Evolutionary conservation across 177 flowering plant species (phyloP), one percentile per base, ranked within the genome.

Genomic region (Vitis hybrid): DNA sequence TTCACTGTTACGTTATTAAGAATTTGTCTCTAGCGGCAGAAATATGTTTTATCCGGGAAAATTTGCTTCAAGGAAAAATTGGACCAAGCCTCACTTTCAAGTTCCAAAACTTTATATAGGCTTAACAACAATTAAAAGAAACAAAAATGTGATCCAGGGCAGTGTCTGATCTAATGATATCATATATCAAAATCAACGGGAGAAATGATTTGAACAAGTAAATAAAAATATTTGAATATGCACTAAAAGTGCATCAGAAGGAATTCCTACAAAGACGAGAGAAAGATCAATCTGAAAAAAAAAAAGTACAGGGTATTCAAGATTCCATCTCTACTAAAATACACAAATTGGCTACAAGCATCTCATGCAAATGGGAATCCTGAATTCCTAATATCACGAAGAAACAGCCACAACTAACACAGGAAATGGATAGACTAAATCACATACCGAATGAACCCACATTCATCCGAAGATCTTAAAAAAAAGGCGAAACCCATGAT

Each of bases 261-360:
- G 20, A 27, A 55, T 18, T 18, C 76, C 75, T 76, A 76, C 52
- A 68, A 4, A 20, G 50, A 66, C 50, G 66, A 6, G 20, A 53
- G 15, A 46, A 71, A 56, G 35, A 41, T 41, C 9, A 8, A 41
- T 41, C 8, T 41, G 46, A 55, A 35, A 30, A 55, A 54, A 15
- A 57, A 18, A 9, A 63, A 58, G 54, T n/a, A 64, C 59, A 69
- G 53, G 66, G 69, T 30, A 49, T 59, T 20, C 70, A 69, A 77
- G 76, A 73, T 65, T 65, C 73, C 59, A 8, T 17, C 66, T 66
- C 68, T 17, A 67, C 67, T 55, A 66, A 51, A 58, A 75, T 70
- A 75, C 70, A 70, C 10, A 46, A 10, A 64, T 4, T n/a, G 56
- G 63, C 30, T 18, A 59, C 60, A 27, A 65, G 61, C 66, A 69